Evolutionary conservation across 306 rosid species (phyloP).

Genomic region (Albizia julibrissin): DNA sequence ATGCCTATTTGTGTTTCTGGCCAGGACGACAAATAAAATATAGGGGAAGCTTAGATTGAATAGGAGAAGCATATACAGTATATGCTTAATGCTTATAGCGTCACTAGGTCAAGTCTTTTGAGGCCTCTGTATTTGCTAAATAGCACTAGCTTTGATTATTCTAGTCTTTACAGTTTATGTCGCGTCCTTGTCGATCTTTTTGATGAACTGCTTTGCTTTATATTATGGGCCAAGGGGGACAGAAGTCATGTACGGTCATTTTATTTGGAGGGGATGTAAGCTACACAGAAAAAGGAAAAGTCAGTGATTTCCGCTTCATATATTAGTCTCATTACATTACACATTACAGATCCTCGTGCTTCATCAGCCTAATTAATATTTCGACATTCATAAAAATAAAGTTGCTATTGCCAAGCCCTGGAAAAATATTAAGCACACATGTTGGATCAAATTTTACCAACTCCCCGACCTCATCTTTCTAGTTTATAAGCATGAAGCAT

Average conservation of each 20-base stretch:
- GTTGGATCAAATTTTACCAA: neutral
- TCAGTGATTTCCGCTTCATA: neutral
- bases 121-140: neutral
- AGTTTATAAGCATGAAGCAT: neutral
- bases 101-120: neutral
- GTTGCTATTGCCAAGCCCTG: neutral
- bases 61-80: neutral
- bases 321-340: neutral
- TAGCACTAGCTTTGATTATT: neutral
- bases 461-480: neutral
- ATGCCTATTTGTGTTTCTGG: neutral
- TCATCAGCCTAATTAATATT: neutral
- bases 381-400: neutral
- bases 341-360: neutral
- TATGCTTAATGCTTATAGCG: neutral
- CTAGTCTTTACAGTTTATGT: neutral
- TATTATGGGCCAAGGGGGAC: neutral
- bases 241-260: neutral
- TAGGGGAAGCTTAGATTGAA: neutral
- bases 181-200: neutral
- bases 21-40: neutral
- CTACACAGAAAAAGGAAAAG: neutral
- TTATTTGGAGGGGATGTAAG: neutral
- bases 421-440: neutral
- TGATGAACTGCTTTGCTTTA: slow-evolving; percentile 27